These are phyloP conservation scores for Lepiota venenata DNA, from an alignment of 768 basidiomycete genomes.

Conservation along the genomic window DNA sequence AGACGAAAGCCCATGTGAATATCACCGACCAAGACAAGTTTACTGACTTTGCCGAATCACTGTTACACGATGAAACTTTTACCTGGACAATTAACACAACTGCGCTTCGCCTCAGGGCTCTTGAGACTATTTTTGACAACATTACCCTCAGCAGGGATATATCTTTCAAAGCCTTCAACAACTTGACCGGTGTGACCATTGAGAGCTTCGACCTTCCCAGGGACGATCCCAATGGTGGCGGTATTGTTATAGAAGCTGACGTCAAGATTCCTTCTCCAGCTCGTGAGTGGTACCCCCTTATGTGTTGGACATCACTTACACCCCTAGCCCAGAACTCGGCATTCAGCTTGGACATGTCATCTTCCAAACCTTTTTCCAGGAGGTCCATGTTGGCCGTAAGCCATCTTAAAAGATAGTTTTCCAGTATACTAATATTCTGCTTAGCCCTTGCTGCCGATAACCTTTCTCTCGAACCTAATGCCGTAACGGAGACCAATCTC, in stretches of 20 bases:
- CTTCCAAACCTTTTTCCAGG: constrained; percentile 60
- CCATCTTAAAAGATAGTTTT: constrained; percentile 4
- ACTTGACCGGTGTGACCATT: constrained; percentile 66
- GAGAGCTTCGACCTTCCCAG: constrained; percentile 68
- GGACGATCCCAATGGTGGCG: constrained; percentile 66
- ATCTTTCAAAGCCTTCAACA: constrained; percentile 68
- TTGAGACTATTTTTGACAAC: constrained; percentile 67
- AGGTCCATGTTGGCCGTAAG: constrained; percentile 59
- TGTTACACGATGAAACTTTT: constrained; percentile 63
- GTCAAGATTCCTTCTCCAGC: constrained; percentile 61
- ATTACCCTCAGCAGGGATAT: constrained; percentile 59
- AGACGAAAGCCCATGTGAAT: constrained; percentile 44
- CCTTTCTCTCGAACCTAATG: constrained; percentile 47
- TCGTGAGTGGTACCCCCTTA: constrained; percentile 39
- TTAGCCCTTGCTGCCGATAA: constrained; percentile 50
- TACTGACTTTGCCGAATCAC: constrained; percentile 60
- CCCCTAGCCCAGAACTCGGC: constrained; percentile 48
- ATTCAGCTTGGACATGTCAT: constrained; percentile 64
- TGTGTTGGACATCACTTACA: constrained; percentile 13
- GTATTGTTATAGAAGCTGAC: constrained; percentile 69
- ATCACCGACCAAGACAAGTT: constrained; percentile 57
- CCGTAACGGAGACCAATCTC: constrained; percentile 48
- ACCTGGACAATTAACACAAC: constrained; percentile 68
- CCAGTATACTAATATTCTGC: neutral
- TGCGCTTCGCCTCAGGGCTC: constrained; percentile 59